phyloP scores from a whole-genome alignment of 2,329 filamentous ascomycete genomes.

The Penicillium sp. region DNA sequence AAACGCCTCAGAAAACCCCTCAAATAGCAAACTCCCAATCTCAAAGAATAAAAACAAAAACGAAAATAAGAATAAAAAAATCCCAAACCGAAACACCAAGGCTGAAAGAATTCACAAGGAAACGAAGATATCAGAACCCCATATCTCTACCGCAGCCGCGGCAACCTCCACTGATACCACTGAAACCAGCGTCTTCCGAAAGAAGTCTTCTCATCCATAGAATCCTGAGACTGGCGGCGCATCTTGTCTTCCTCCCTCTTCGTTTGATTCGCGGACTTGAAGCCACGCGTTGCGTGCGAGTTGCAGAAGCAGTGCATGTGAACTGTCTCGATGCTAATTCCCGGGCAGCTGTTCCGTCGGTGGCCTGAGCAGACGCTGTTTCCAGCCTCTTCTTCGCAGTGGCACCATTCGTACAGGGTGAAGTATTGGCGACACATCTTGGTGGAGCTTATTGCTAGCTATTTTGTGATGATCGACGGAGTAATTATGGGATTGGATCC shows the following conservation, averaged over 20 bases:
- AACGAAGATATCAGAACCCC: background rate
- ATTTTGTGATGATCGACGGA: background rate
- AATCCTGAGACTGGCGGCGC: slow-evolving; percentile 22
- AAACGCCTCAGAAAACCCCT: background rate
- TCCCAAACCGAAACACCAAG: slow-evolving; percentile 13
- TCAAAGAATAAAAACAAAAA: background rate
- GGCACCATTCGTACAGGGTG: slow-evolving; percentile 40
- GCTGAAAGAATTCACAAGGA: slow-evolving; percentile 7
- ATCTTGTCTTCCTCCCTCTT: slow-evolving; percentile 24
- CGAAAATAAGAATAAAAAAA: background rate
- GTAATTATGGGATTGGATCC: background rate
- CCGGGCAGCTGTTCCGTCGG: slow-evolving; percentile 29
- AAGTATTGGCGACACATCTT: slow-evolving; percentile 39
- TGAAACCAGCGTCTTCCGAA: slow-evolving; percentile 23
- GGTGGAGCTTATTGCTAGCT: background rate
- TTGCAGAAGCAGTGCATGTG: slow-evolving; percentile 43
- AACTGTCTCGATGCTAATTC: slow-evolving; percentile 35
- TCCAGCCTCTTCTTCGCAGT: slow-evolving; percentile 38
- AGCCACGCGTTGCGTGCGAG: slow-evolving; percentile 33
- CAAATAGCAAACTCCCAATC: background rate
- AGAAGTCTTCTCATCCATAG: slow-evolving; percentile 27
- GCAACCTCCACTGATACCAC: slow-evolving; percentile 32
- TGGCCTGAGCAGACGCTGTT: slow-evolving; percentile 29
- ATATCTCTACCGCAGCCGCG: slow-evolving; percentile 22
- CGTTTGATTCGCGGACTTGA: slow-evolving; percentile 33